These are phyloP conservation scores for Rubia tinctorum DNA, from an alignment of 305 asterid species.

Conservation along the genomic window DNA sequence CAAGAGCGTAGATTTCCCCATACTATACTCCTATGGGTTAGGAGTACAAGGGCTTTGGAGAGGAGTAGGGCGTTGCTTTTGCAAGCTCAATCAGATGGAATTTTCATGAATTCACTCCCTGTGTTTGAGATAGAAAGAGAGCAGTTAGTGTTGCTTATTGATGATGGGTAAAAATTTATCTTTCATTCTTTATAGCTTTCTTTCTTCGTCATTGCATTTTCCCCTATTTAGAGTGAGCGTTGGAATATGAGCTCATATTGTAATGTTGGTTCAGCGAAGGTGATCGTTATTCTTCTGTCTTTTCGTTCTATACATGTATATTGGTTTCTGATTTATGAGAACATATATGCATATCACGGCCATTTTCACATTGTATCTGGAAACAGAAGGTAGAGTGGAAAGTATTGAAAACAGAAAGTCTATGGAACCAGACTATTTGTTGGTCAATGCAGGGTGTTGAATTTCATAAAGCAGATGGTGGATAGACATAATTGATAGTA, in stretches of 20 bases:
- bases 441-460: neutral
- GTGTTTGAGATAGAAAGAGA: constrained; percentile 58
- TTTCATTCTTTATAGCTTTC: constrained; percentile 3
- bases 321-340: neutral
- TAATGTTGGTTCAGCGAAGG: constrained; percentile 13
- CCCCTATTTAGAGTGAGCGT: neutral
- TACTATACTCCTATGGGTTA: too few species aligned
- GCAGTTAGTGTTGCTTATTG: constrained; percentile 7
- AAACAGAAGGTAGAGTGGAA: constrained; percentile 45
- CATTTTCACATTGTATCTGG: neutral
- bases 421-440: neutral
- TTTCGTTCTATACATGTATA: neutral
- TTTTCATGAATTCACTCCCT: constrained; percentile 30
- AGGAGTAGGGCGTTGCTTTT: neutral
- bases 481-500: neutral
- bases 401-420: neutral
- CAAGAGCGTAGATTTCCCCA: too few species aligned
- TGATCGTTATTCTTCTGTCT: neutral
- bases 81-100: neutral
- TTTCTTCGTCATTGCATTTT: constrained; percentile 8
- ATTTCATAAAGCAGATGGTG: neutral
- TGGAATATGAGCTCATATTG: constrained; percentile 4
- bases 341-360: neutral
- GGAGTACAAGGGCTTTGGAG: neutral
- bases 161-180: constrained; percentile 19